Evolutionary conservation across 331 rosid genomes (phyloP).

Genomic region (Acacia pycnantha): DNA sequence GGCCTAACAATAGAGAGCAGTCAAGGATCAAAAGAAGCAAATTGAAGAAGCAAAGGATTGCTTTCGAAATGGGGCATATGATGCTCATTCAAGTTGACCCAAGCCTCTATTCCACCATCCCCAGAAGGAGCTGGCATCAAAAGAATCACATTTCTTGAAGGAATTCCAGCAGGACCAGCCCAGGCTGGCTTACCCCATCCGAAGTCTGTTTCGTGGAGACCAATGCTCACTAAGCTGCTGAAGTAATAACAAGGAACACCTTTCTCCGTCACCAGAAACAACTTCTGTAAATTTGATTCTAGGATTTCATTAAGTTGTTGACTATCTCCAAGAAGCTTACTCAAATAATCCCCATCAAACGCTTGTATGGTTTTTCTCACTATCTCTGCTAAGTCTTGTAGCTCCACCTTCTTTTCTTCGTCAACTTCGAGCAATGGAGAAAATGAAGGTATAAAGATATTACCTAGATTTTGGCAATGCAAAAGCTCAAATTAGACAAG

Average conservation of each 20-base stretch:
- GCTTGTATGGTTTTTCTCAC: not conserved
- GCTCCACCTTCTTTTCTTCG: not conserved
- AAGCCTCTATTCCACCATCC: not conserved
- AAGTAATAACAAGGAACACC: not conserved
- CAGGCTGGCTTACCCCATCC: not conserved
- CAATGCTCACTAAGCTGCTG: not conserved
- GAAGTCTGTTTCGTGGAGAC: not conserved
- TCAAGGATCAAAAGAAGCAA: not conserved
- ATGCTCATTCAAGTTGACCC: not conserved
- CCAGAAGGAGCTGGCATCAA: not conserved
- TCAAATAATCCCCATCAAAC: not conserved
- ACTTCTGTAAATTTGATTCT: not conserved
- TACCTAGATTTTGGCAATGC: not conserved
- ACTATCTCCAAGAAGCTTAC: not conserved
- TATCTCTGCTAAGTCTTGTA: not conserved
- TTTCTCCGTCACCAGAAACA: not conserved
- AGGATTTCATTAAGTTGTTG: not conserved
- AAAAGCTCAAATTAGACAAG: not conserved
- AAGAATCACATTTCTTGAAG: not conserved
- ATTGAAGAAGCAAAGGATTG: not conserved
- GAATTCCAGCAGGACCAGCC: not conserved
- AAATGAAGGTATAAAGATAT: not conserved
- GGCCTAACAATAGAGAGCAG: not conserved
- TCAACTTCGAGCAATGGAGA: not conserved
- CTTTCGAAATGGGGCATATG: not conserved